Percentiles rank a stretch among this genome's conserved stretches.
These are phyloP conservation scores for Suillus subluteus DNA, from an alignment of 768 basidiomycete genomes.

Conservation along the genomic window DNA sequence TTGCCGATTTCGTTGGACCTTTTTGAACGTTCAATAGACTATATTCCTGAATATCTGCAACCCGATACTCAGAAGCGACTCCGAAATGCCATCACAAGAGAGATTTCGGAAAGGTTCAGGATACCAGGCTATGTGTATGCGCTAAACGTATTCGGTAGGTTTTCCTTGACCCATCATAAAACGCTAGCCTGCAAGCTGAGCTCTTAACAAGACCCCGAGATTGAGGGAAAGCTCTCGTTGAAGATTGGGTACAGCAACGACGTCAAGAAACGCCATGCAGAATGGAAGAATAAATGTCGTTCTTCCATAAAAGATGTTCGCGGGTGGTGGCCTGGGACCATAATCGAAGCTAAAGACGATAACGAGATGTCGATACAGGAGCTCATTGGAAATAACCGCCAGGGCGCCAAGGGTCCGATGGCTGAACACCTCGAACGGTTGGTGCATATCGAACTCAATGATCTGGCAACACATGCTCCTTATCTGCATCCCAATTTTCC, in stretches of 20 bases:
- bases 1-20: conserved; percentile 5
- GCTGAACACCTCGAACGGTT: conserved; percentile 79
- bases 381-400: conserved; percentile 64
- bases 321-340: conserved; percentile 71
- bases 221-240: conserved; percentile 52
- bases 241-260: conserved; percentile 82
- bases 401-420: conserved; percentile 62
- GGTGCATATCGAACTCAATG: conserved; percentile 79
- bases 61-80: conserved; percentile 60
- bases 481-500: conserved; percentile 62
- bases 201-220: conserved; percentile 30
- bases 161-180: conserved; percentile 14
- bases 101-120: conserved; percentile 64
- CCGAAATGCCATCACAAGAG: conserved; percentile 55
- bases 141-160: conserved; percentile 52
- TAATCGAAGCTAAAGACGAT: conserved; percentile 40
- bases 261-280: conserved; percentile 68
- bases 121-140: conserved; percentile 83
- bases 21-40: conserved; percentile 47
- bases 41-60: conserved; percentile 69
- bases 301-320: conserved; percentile 74
- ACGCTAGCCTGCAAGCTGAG: background rate
- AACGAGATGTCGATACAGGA: conserved; percentile 44
- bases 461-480: conserved; percentile 57
- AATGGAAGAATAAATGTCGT: conserved; percentile 82